Evolutionary conservation across 176 grass and related monocot species (phyloP).

Genomic region (Coix lacrymajobi): DNA sequence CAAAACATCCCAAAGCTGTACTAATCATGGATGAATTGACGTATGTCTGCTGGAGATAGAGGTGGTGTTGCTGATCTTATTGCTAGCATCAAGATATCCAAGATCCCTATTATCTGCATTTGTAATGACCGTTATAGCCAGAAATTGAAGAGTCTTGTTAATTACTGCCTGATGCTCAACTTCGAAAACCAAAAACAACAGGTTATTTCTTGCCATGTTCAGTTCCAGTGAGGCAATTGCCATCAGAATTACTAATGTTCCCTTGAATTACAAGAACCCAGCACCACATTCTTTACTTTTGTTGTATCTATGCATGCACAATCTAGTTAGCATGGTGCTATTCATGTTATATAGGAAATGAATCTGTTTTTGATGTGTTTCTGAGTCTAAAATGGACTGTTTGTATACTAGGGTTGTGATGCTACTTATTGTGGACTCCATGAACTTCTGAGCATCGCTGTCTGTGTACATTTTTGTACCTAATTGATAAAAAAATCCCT

Average conservation of each 20-base stretch:
- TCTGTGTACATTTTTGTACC: neutral
- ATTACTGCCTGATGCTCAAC: constrained; percentile 83
- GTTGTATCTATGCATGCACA: neutral
- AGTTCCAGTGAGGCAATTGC: neutral
- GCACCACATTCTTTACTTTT: neutral
- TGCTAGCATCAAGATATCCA: constrained; percentile 97
- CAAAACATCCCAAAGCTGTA: constrained; percentile 75
- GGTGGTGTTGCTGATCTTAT: constrained; percentile 99
- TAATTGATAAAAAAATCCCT: neutral
- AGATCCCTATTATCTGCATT: constrained; percentile 97
- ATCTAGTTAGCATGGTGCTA: constrained; percentile 10
- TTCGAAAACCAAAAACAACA: constrained; percentile 99
- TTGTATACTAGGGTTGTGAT: neutral
- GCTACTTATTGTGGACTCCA: neutral
- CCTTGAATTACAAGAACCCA: neutral
- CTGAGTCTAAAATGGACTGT: neutral
- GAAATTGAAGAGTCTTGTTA: constrained; percentile 97
- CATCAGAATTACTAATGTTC: neutral
- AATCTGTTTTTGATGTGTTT: neutral
- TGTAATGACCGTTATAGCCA: constrained; percentile 98
- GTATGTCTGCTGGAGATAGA: constrained; percentile 99
- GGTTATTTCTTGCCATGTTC: constrained; percentile 49
- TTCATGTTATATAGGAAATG: constrained; percentile 3
- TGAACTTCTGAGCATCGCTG: neutral
- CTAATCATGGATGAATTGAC: constrained; percentile 97